Evolutionary conservation across 78 protist genomes (phyloP), one percentile per base, ranked within the genome.

Genomic region (Dictyostelium brefeldianum): DNA sequence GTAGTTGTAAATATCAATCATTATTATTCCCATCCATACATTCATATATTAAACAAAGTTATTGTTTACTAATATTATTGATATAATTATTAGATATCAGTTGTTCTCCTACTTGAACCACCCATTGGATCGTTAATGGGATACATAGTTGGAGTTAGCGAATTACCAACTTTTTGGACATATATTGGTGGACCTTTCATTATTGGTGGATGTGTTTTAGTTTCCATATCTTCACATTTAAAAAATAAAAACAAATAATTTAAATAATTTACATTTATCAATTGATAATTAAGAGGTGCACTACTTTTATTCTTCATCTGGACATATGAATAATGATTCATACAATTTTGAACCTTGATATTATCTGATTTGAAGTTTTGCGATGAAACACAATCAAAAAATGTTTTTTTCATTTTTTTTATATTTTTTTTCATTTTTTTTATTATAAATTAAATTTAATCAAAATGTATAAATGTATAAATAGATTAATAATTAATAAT

Each of bases 41-140:
- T 36, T 3, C 43, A 36, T 36, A 36, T 36, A 3, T 36, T 36
- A 3, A 36, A 2, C 43, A 2, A n/a, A n/a, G n/a, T n/a, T n/a
- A n/a, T 36, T 36, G 43, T 36, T 2, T 36, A 36, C 43, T 36
- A 36, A 36, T n/a, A n/a, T 36, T 36, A 17, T 54, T 54, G n/a
- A n/a, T 15, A 54, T 18, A 20, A 56, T 20, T 20, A 15, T 4
- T 20, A 59, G 69, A 84, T 95, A n/a, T 82, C 92, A 14, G 89
- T 95, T 9, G 46, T 89, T 69, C 36, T 95, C 29, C n/a, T 90
- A 22, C 64, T 81, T 17, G 97, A 95, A 50, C 97, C 97, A 50
- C 97, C 94, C 1, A 73, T 95, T 22, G 97, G 97, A 2, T 43
- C 93, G 4, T 7, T 95, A 41, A 87, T 95, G 67, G 97, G 97